Evolutionary conservation across 1,139 yeast genomes (phyloP), one percentile per base, ranked within the genome.

Genomic region (Blastobotrys capitulatus): DNA sequence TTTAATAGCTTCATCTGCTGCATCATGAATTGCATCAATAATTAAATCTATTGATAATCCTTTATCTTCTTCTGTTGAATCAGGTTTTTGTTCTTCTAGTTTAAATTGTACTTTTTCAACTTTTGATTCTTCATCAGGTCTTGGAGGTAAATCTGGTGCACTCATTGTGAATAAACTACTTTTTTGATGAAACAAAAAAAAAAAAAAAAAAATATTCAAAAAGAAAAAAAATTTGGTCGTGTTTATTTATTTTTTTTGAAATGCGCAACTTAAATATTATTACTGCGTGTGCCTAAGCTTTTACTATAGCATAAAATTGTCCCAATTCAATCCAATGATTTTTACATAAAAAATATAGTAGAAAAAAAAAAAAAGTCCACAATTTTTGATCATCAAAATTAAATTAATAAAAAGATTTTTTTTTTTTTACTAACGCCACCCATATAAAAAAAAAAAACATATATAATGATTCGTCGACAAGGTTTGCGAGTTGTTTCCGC

Each of bases 1-100:
- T 47, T 52, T 57, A 25, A 47, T 50, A 16, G 64, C 64, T 36
- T 59, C 61, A 26, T 46, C 50, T 5, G 63, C 62, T 2, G 64
- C 64, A 15, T 53, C 57, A 15, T 42, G 45, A 42, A 61, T 57
- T 29, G 54, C 49, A 27, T 56, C 54, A 18, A 56, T 42, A n/a
- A 54, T 45, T 41, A 32, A 38, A 16, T 50, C 54, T 1, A 42
- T 51, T 12, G 57, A 12, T 9, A 41, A 16, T 6, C 31, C 32
- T 7, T 29, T 26, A 3, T 36, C 29, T 20, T 18, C 15, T 26
- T 19, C 6, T 35, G 31, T 39, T 2, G 27, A 18, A 9, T 34
- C 34, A 13, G 7, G 2, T 9, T 40, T 3, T 22, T 40, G 6
- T 41, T 39, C 18, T 26, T 25, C 34, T n/a, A 22, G 6, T n/a